Conservation (phyloP, 169 alveolate genomes). For the Plasmodium gonderi region DNA sequence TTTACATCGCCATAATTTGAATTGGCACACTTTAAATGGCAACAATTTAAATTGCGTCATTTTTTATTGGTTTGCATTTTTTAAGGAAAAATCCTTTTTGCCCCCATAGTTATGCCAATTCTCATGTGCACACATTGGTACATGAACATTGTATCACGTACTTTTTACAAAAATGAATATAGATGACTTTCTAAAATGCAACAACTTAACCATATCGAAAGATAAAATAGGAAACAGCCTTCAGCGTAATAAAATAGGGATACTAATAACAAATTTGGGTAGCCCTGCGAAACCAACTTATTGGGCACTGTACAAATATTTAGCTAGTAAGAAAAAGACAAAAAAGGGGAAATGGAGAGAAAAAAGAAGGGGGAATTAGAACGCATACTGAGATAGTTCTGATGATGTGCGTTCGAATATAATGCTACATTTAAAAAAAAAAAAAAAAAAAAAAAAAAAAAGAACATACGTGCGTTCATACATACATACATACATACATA, state of each 20-base stretch:
- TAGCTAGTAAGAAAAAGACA: conserved; percentile 41
- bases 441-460: not conserved
- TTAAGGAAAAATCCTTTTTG: too few species aligned
- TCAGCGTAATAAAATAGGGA: conserved; percentile 47
- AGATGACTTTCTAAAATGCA: conserved; percentile 54
- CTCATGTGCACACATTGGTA: not conserved
- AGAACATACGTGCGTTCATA: not conserved
- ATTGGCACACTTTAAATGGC: not conserved
- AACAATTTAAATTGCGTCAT: not conserved
- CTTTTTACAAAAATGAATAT: conserved; percentile 33
- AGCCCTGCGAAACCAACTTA: conserved; percentile 67
- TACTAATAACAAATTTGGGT: conserved; percentile 68
- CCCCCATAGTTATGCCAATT: not conserved
- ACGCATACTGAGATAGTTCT: not conserved
- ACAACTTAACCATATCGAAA: conserved; percentile 47
- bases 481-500: not conserved
- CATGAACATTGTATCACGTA: not conserved
- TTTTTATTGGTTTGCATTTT: not conserved
- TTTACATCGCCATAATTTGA: not conserved
- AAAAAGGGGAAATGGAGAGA: not conserved
- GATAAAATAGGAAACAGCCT: conserved; percentile 48
- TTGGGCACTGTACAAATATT: conserved; percentile 60
- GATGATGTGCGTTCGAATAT: not conserved
- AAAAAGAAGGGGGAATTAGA: not conserved
- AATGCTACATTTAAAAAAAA: not conserved